Conservation (phyloP, 148 eudicot genomes). For the Agrostemma githago region DNA sequence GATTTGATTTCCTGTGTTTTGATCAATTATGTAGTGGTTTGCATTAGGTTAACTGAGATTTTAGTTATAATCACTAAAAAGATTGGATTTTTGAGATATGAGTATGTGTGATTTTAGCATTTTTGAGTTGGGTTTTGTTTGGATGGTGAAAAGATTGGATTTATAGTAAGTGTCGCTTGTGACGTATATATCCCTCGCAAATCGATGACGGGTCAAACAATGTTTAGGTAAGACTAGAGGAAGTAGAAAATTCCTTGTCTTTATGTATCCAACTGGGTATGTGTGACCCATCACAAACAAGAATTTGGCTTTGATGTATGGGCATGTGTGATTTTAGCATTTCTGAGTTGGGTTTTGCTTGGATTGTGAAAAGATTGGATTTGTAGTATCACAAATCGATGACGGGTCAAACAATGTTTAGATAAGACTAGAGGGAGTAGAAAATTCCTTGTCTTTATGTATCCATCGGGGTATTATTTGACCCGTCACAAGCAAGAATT, state of each 20-base stretch:
- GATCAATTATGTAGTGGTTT: background rate
- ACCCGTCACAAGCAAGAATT: background rate
- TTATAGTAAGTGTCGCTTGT: no score
- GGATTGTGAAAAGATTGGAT: background rate
- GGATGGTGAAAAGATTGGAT: background rate
- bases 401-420: no score
- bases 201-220: no score
- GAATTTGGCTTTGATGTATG: background rate
- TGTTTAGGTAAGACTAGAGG: background rate
- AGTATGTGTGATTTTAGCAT: background rate
- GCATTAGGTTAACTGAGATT: background rate
- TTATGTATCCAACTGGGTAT: no score
- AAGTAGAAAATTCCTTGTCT: no score
- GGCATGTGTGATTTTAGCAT: background rate
- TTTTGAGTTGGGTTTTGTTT: background rate
- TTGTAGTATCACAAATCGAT: no score
- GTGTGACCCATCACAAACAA: background rate
- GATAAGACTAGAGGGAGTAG: background rate
- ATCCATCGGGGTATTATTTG: background rate
- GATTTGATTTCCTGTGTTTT: background rate
- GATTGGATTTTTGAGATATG: constrained; percentile 2
- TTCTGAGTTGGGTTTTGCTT: background rate
- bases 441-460: no score
- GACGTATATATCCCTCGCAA: no score
- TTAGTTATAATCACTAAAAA: background rate